Conservation (phyloP, 352 stramenopile species). For the Pythium chondricola region DNA sequence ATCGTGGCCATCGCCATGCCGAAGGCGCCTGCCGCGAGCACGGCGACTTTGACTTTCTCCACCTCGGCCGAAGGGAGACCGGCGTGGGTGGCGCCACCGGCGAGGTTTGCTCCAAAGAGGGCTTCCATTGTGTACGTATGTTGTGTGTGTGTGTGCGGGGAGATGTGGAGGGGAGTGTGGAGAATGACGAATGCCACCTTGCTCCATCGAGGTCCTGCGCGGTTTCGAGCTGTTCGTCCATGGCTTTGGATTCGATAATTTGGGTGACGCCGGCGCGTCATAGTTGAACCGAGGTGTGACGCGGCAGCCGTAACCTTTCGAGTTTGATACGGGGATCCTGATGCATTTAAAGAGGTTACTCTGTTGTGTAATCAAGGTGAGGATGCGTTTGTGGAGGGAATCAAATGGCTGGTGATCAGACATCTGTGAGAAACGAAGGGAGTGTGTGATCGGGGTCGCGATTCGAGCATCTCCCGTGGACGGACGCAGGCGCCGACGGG, state of each 20-base stretch:
- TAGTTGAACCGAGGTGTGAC: slow-evolving; percentile 7
- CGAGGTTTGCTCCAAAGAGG: slow-evolving; percentile 25
- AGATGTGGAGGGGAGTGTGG: not conserved
- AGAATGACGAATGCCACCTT: slow-evolving; percentile 6
- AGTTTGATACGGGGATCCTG: not conserved
- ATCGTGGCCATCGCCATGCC: slow-evolving; percentile 94
- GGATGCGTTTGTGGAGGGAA: slow-evolving; percentile 5
- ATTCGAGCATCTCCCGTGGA: no score
- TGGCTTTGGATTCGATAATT: slow-evolving; percentile 15
- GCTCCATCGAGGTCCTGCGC: not conserved
- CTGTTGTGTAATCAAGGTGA: not conserved
- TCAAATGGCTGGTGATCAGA: not conserved
- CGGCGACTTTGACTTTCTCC: slow-evolving; percentile 76
- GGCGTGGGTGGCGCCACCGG: slow-evolving; percentile 46
- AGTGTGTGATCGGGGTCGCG: no score
- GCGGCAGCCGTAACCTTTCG: not conserved
- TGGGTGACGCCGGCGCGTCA: slow-evolving; percentile 16
- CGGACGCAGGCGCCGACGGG: no score
- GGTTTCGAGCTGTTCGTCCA: not conserved
- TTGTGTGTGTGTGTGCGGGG: not conserved
- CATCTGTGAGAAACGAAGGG: no score
- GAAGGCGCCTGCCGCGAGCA: slow-evolving; percentile 94
- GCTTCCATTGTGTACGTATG: slow-evolving; percentile 26
- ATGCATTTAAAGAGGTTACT: not conserved
- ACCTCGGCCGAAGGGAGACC: slow-evolving; percentile 65